Evolutionary conservation across 1,284 basidiomycete species (phyloP).

Genomic region (Ceratorhiza oryzae-sativae): DNA sequence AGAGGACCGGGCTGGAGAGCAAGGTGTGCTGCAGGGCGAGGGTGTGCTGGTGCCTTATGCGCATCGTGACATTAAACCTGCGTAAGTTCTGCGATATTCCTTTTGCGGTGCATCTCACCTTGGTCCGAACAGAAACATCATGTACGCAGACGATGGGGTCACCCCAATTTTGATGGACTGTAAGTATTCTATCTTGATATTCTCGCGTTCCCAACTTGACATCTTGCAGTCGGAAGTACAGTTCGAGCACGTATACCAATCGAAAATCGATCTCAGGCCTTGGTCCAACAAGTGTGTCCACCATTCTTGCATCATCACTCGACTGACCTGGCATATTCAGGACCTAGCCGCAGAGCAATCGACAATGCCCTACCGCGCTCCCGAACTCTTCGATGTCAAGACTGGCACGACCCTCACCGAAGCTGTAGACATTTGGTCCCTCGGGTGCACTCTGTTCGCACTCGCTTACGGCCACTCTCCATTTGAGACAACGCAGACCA

Average conservation of each 20-base stretch:
- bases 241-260: conserved; percentile 80
- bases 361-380: conserved; percentile 95
- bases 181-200: not conserved
- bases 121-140: conserved; percentile 75
- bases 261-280: conserved; percentile 82
- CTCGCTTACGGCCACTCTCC: conserved; percentile 92
- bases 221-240: conserved; percentile 73
- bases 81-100: conserved; percentile 59
- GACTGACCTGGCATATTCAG: conserved; percentile 51
- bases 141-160: conserved; percentile 89
- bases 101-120: not conserved
- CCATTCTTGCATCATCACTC: not conserved
- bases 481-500: conserved; percentile 87
- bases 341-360: conserved; percentile 95
- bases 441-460: conserved; percentile 91
- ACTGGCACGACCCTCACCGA: conserved; percentile 87
- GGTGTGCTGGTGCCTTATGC: conserved; percentile 85
- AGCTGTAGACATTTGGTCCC: conserved; percentile 95
- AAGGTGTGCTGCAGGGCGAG: conserved; percentile 52
- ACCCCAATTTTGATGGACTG: conserved; percentile 95
- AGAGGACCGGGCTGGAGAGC: conserved; percentile 46
- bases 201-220: not conserved
- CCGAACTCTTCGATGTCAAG: conserved; percentile 95
- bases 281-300: conserved; percentile 74
- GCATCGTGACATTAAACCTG: conserved; percentile 96